Conservation (phyloP, 441 rosid genomes). For the Melianthus villosus region DNA sequence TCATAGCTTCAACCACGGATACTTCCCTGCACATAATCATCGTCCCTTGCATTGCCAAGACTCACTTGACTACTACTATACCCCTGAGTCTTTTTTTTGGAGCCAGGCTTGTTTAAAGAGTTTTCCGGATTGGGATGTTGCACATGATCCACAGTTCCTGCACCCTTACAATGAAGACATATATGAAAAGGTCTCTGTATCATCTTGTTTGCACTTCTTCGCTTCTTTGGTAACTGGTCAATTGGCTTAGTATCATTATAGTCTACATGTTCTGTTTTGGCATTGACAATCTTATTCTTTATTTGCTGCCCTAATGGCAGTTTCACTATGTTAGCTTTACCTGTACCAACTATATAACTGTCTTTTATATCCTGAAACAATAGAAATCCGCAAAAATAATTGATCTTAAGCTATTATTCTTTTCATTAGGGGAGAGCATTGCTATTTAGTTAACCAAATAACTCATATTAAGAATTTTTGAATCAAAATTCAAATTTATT, state of each 20-base stretch:
- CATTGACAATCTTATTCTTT: constrained; percentile 17
- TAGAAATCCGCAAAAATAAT: no score
- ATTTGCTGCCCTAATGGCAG: constrained; percentile 15
- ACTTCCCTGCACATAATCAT: constrained; percentile 8
- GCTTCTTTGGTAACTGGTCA: constrained; percentile 14
- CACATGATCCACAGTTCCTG: constrained; percentile 11
- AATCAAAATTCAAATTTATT: no score
- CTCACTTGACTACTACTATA: constrained; percentile 4
- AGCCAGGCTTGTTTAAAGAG: constrained; percentile 11
- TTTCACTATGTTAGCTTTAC: constrained; percentile 15
- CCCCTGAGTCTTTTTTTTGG: constrained; percentile 6
- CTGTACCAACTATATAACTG: constrained; percentile 2
- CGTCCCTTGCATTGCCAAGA: constrained; percentile 10
- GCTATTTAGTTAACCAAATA: no score
- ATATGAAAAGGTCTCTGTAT: constrained; percentile 12
- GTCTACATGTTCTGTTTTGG: constrained; percentile 19
- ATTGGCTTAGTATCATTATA: constrained; percentile 18
- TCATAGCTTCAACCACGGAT: constrained; percentile 5
- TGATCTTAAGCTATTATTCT: no score
- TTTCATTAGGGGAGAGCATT: no score
- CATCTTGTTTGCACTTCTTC: constrained; percentile 17
- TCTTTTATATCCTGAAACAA: constrained; percentile 17
- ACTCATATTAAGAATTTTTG: no score
- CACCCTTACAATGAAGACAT: constrained; percentile 20
- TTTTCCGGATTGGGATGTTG: constrained; percentile 9